phyloP scores from a whole-genome alignment of 2,329 filamentous ascomycete species.

The Neofusicoccum sp. region DNA sequence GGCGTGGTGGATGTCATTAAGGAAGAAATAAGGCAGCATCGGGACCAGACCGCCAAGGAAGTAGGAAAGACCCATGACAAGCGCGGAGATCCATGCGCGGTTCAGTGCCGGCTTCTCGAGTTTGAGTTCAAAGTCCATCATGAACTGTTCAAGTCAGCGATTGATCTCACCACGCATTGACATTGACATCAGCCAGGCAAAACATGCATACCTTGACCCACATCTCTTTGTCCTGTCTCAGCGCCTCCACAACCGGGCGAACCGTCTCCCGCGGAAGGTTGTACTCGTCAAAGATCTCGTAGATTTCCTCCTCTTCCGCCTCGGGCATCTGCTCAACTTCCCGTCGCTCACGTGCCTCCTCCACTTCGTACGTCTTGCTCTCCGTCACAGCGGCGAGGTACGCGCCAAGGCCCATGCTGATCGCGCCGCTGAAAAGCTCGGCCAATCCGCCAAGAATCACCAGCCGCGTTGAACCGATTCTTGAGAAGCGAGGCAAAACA shows the following conservation, averaged over 20 bases:
- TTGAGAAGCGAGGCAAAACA: no score
- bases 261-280: slow-evolving; percentile 46
- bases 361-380: slow-evolving; percentile 50
- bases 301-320: slow-evolving; percentile 45
- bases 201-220: slow-evolving; percentile 43
- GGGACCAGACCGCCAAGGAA: slow-evolving; percentile 43
- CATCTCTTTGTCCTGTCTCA: slow-evolving; percentile 48
- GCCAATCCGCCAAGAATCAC: slow-evolving; percentile 64
- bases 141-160: slow-evolving; percentile 41
- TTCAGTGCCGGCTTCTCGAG: slow-evolving; percentile 45
- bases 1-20: slow-evolving; percentile 39
- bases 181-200: background rate
- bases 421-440: slow-evolving; percentile 72
- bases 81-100: slow-evolving; percentile 48
- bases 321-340: slow-evolving; percentile 46
- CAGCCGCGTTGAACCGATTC: slow-evolving; percentile 27
- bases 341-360: slow-evolving; percentile 46
- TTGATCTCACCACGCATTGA: no score
- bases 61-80: slow-evolving; percentile 41
- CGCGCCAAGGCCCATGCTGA: slow-evolving; percentile 74
- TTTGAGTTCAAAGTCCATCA: slow-evolving; percentile 59
- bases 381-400: slow-evolving; percentile 67
- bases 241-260: slow-evolving; percentile 49
- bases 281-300: slow-evolving; percentile 51
- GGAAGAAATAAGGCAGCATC: slow-evolving; percentile 53